Evolutionary conservation across 306 rosid species (phyloP), one percentile per base, ranked within the genome.

Genomic region (Echinosophora koreensis): DNA sequence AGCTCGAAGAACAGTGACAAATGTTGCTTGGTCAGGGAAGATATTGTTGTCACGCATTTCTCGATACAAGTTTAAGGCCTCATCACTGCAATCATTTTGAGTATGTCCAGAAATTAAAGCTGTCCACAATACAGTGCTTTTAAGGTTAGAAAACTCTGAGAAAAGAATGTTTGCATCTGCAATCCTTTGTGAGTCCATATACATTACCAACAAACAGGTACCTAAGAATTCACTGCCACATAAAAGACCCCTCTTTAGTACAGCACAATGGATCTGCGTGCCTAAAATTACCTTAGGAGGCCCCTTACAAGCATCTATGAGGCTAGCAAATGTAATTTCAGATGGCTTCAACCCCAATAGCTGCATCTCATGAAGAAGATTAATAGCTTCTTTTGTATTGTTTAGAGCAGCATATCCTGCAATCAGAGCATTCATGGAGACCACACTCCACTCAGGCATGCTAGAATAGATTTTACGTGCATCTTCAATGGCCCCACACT

Each of bases 21-120:
- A 93, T 58, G 94, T 88, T 54, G 98, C 98, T 84, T 93, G 97
- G 80, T 93, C 97, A 0, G 93, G 94, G 34, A 87, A 71, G 63
- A 86, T 74, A 77, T 82, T 74, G 81, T 86, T 78, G 58, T 70
- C n/a, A 46, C 76, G 94, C 98, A 93, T 89, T 74, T 86, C 67
- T 61, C 14, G 78, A 65, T 89, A 90, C 49, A 84, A 81, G 66
- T 76, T 81, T 69, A 90, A 63, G 77, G 97, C 94, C 81, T 82
- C 85, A 15, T 82, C 86, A 35, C 77, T 72, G 73, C 71, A 81
- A 77, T 91, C 85, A 77, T 76, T 90, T 88, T 89, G 93, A 82
- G 80, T 70, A 74, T 80, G 80, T 66, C 93, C 91, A n/a, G 93
- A 89, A 71, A 93, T 86, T 50, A 93, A 69, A 49, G 91, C 82